Evolutionary conservation across 148 eudicot species (phyloP), one percentile per base, ranked within the genome.

Genomic region (Rhododendron williamsianum): DNA sequence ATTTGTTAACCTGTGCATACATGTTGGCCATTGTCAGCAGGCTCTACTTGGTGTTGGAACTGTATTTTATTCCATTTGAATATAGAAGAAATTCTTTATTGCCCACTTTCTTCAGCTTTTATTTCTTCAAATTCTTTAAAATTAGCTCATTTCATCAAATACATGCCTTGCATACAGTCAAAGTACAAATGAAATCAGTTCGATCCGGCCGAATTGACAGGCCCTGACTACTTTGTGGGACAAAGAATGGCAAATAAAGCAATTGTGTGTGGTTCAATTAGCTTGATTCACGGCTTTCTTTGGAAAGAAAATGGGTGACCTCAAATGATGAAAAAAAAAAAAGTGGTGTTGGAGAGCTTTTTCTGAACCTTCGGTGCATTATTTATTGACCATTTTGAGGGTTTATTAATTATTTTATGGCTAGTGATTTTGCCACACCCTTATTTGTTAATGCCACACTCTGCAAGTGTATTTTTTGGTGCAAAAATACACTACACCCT

Each of bases 1-100:
- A 52, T 52, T 81, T 81, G 46, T 33, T 87, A 27, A 77, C 54
- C 38, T 87, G 88, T 83, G 54, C 35, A 63, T 82, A 60, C 16
- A 33, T 58, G 45, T 82, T 63, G 73, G 76, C 73, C 73, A 82
- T 65, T 82, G 84, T 69, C 60, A 83, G 84, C 60, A 67, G 16
- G 43, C 84, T 83, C 60, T 5, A 21, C 15, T 16, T 72, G 63
- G 10, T 71, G 36, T 45, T 71, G 46, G 41, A 48, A 45, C 72
- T 63, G 16, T 48, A 25, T 49, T 80, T 80, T 25, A 13, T 51
- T 30, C n/a, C 7, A 30, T 83, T 72, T 33, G 30, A 67, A 27
- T 72, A 83, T 71, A 72, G 63, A 30, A 72, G 35, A 83, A 36
- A 83, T 46, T 72, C 72, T 38, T 43, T 69, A 27, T 23, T 45